phyloP scores from a whole-genome alignment of 768 basidiomycete genomes.

The Phanerochaete carnosa region DNA sequence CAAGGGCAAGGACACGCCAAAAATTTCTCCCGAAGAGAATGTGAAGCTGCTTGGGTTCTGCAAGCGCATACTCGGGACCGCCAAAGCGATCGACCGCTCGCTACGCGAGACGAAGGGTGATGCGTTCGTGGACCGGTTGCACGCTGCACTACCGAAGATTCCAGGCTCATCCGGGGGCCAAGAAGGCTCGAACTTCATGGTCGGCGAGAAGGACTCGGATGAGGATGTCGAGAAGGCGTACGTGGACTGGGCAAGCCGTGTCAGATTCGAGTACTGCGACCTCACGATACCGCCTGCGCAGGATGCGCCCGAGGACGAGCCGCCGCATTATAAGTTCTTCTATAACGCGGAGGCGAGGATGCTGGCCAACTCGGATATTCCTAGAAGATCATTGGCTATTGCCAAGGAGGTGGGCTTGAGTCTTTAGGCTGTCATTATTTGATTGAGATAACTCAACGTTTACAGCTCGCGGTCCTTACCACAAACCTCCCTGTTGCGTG shows the following conservation, averaged over 20 bases:
- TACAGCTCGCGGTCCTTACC: conserved; percentile 85
- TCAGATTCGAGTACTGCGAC: conserved; percentile 92
- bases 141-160: conserved; percentile 73
- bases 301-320: conserved; percentile 43
- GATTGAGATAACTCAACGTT: background rate
- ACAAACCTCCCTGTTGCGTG: conserved; percentile 93
- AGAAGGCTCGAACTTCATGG: conserved; percentile 34
- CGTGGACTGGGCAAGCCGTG: conserved; percentile 77
- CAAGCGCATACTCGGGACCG: conserved; percentile 78
- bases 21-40: conserved; percentile 65
- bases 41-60: conserved; percentile 78
- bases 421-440: conserved; percentile 31
- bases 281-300: conserved; percentile 47
- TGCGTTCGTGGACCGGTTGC: conserved; percentile 77
- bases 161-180: conserved; percentile 41
- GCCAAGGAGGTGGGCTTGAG: conserved; percentile 65
- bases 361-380: conserved; percentile 81
- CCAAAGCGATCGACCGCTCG: conserved; percentile 82
- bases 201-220: conserved; percentile 54
- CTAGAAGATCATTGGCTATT: conserved; percentile 89
- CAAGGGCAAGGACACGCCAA: conserved; percentile 56
- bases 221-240: conserved; percentile 70
- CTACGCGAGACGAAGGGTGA: conserved; percentile 88
- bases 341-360: conserved; percentile 83
- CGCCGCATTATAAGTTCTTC: conserved; percentile 78